Evolutionary conservation across 768 basidiomycete species (phyloP), one percentile per base, ranked within the genome.

Genomic region (Agrocybe pediades): DNA sequence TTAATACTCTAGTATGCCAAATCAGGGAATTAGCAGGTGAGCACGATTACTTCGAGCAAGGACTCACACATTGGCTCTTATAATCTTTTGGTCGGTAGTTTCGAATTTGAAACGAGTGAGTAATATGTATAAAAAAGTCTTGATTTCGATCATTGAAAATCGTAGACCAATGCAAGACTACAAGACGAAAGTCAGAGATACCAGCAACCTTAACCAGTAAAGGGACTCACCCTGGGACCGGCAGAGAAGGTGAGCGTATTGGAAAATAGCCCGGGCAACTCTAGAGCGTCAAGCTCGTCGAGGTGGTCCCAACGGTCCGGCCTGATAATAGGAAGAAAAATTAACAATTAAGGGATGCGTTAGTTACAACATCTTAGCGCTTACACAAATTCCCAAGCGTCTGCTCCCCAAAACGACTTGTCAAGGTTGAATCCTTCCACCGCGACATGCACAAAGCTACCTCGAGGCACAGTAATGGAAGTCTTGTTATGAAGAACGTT

Each of bases 131-230:
- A 91, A 62, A 64, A 93, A 86, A 0, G 81, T 78, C 71, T 93
- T 93, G 59, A 91, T 85, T 72, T 94, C 90, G 49, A 92, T 88
- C 65, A 92, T 71, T 5, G 91, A 89, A 67, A 94, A 91, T 20
- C 86, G 83, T 73, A 88, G 77, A 2, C 91, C 91, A 45, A 92
- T 88, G 64, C 92, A 93, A 1, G 89, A 87, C 91, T 93, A 21
- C 29, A 48, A 46, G 26, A 19, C 45, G 21, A n/a, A 56, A 43
- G 41, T 13, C 8, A 16, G 7, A 36, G 17, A 15, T 20, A 42
- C 39, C 3, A 41, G 51, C 24, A n/a, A n/a, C n/a, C n/a, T n/a
- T 25, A 36, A 40, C 27, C 26, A 48, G n/a, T n/a, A n/a, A n/a
- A 17, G 21, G 45, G 2, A 75, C 89, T 53, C 66, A 90, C 91